A percentile compares a stretch with the other conserved stretches of the same genome.
These are phyloP conservation scores for Vitis hybrid DNA, from an alignment of 177 flowering plant genomes.

Conservation along the genomic window DNA sequence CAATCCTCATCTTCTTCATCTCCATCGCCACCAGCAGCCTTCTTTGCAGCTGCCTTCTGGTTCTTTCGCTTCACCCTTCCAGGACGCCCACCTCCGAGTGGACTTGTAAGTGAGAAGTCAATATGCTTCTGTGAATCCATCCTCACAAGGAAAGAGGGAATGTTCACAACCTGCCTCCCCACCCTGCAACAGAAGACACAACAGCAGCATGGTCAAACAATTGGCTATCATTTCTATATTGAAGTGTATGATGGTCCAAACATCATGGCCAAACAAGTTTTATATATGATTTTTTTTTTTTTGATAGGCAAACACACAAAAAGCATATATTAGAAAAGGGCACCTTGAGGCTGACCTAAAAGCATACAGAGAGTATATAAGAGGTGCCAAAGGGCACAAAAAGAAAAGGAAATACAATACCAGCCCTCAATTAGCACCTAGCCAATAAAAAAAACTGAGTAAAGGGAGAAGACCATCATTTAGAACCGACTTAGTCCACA, in stretches of 20 bases:
- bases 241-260: neutral
- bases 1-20: constrained; percentile 48
- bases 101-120: constrained; percentile 53
- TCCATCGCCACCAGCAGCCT: constrained; percentile 46
- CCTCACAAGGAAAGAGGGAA: constrained; percentile 52
- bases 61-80: constrained; percentile 53
- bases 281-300: too few species aligned
- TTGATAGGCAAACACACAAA: too few species aligned
- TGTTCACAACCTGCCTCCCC: constrained; percentile 50
- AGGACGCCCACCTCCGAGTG: constrained; percentile 45
- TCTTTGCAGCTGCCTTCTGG: constrained; percentile 44
- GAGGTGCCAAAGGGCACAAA: too few species aligned
- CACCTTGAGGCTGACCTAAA: too few species aligned
- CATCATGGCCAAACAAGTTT: too few species aligned
- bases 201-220: neutral
- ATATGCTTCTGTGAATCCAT: constrained; percentile 53
- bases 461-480: too few species aligned
- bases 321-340: too few species aligned
- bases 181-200: constrained; percentile 27
- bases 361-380: too few species aligned
- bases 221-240: neutral
- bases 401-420: too few species aligned
- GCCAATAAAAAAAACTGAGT: too few species aligned
- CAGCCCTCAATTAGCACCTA: too few species aligned
- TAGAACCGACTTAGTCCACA: too few species aligned